Evolutionary conservation across 2,329 filamentous ascomycete species (phyloP).

Genomic region (Scorias spongiosa): DNA sequence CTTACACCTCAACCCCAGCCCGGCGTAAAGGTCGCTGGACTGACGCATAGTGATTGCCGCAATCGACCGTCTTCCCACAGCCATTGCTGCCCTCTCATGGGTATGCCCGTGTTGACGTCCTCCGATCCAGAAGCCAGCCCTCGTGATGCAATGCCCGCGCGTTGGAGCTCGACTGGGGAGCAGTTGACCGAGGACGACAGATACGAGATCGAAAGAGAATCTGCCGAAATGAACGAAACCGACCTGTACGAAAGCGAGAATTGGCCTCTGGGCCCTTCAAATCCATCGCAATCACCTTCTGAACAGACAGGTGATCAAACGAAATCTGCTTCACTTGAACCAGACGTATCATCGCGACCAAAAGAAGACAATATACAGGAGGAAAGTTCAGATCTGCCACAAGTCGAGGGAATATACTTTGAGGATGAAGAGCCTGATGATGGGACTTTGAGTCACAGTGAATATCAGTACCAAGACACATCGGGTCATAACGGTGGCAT

Average conservation of each 20-base stretch:
- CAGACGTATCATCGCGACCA: too few species aligned
- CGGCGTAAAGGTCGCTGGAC: too few species aligned
- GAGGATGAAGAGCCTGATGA: neutral
- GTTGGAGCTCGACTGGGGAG: constrained; percentile 15
- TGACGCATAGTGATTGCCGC: too few species aligned
- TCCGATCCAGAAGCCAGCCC: constrained; percentile 7
- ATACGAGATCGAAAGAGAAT: constrained; percentile 10
- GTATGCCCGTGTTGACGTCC: constrained; percentile 17
- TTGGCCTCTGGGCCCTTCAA: constrained; percentile 11
- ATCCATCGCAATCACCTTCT: too few species aligned
- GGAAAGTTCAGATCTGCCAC: neutral
- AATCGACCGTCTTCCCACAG: too few species aligned
- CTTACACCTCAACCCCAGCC: too few species aligned
- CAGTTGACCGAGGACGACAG: constrained; percentile 13
- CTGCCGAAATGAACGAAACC: constrained; percentile 17
- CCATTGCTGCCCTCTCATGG: too few species aligned
- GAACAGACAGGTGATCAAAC: too few species aligned
- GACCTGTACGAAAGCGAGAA: constrained; percentile 14
- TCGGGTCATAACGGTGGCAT: neutral
- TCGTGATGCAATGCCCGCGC: constrained; percentile 10
- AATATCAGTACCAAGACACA: too few species aligned
- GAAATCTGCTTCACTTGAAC: too few species aligned
- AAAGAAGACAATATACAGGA: neutral
- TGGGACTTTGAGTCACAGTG: too few species aligned
- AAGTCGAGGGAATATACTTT: neutral